Base-by-base conservation (phyloP, 2,329 filamentous ascomycete species). In the Scedosporium boydii region DNA sequence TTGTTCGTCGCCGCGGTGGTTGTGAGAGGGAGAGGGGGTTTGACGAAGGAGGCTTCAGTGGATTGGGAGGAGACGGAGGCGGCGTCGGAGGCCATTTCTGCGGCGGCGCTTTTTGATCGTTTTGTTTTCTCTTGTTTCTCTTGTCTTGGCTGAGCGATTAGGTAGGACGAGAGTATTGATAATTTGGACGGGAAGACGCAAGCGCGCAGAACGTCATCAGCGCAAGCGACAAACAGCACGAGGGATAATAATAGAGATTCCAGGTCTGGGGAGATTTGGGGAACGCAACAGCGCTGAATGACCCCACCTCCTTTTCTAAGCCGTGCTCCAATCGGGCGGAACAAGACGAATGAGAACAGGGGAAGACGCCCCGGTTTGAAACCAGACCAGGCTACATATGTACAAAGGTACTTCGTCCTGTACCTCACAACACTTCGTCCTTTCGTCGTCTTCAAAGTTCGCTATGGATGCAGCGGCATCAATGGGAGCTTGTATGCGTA, bases 1-100 rank as follows among this genome's bases (percentile, higher is more conserved):
- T 23, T 34, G 41, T 41, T 27, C 9, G 34, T 18, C 41, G 18
- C 21, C 9, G 29, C 16, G 34, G 26, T 29, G 53, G 34, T 12
- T 12, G 38, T 27, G 23, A 53, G 16, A 5, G 55, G 60, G 6
- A 62, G 60, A 16, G 56, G 53, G 23, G 55, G 60, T 38, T 48
- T 41, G 18, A 27, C 27, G 58, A 59, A 38, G 58, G 42, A 44
- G 41, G 58, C 55, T 12, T 58, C 55, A 27, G 55, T 58, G 55
- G 55, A 58, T 23, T 44, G 48, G 34, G 59, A 61, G 46, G 29
- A 23, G 26, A 61, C 38, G n/a, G 59, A 61, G 34, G 48, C 59
- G 10, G 59, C 23, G 18, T 61, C 59, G 27, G 59, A 38, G 51
- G 59, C 18, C 59, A 60, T 60, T 6, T 41, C 18, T n/a, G n/a